Evolutionary conservation across 2,329 filamentous ascomycete species (phyloP), one percentile per base, ranked within the genome.

Genomic region (Ceratocystis smalleyi): DNA sequence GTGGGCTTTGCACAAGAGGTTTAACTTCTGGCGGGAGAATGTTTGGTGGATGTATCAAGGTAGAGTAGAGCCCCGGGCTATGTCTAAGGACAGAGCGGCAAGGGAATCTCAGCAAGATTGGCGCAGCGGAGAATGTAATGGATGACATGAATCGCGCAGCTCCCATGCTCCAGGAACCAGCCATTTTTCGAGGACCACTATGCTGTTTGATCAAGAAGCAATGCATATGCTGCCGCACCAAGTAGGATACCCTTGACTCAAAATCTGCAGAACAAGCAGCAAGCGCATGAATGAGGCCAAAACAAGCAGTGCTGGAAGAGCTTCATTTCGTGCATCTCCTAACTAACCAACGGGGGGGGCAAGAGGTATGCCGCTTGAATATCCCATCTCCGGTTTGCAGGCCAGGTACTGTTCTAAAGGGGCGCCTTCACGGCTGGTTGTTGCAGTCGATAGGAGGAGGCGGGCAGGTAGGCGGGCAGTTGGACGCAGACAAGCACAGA

Each of bases 171-270:
- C 54, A 57, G 27, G 32, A 22, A 57, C 54, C 54, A 57, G 54
- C 54, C 54, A 57, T 57, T 19, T 32, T 30, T 35, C 6, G 54
- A 35, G 54, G 54, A 12, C 27, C 54, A 30, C 32, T 57, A 27
- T 57, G 5, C 5, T 30, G 54, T 32, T 30, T 27, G 54, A 35
- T 57, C n/a, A 57, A 57, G 54, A 30, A 32, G 27, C 8, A n/a
- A 30, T 35, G 54, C 54, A 35, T 35, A 35, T 57, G 54, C 17
- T 57, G 54, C 54, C 54, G 27, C 54, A 57, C 54, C 27, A 30
- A 35, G 27, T n/a, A 10, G 17, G 30, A 57, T 57, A 57, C 54
- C 54, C 54, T 57, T 57, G 54, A 57, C 54, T 57, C 54, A 57
- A 57, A 57, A 57, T 57, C 27, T 57, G 54, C 54, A 57, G 24